Percentiles rank a stretch among this genome's conserved stretches.
phyloP scores from a whole-genome alignment of 331 rosid genomes.

The Quercus lobata region DNA sequence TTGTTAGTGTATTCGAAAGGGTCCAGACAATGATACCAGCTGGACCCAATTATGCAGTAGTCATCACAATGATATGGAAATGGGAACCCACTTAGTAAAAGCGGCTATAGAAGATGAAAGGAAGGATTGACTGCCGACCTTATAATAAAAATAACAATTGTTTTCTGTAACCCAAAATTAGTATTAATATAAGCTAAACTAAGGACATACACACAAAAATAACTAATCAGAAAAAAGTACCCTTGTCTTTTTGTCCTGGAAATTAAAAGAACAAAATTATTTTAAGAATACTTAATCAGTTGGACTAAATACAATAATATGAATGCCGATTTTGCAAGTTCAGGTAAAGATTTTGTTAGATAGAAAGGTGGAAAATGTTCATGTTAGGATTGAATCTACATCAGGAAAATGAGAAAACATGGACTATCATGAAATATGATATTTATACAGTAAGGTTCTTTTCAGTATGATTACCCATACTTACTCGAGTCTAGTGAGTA shows the following conservation, averaged over 20 bases:
- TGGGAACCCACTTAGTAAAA: conserved; percentile 7
- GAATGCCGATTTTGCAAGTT: no score
- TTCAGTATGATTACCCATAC: no score
- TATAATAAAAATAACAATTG: neutral
- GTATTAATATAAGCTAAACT: no score
- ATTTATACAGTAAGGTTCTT: no score
- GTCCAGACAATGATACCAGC: neutral
- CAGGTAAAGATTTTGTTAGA: no score
- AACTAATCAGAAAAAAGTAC: neutral
- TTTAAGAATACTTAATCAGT: neutral
- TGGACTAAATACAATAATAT: neutral
- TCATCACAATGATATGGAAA: neutral
- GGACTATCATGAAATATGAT: no score
- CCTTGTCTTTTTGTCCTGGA: no score
- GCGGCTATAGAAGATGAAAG: neutral
- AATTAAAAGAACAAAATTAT: neutral
- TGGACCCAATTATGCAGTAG: conserved; percentile 12
- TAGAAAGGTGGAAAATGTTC: no score
- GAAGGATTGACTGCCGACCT: neutral
- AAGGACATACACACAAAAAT: neutral
- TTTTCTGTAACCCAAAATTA: no score
- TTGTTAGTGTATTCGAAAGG: neutral
- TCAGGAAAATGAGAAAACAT: no score
- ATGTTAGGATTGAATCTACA: no score
- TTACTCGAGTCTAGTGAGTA: no score